A percentile compares a stretch with the other conserved stretches of the same genome.
Conservation (phyloP, 2,329 filamentous ascomycete genomes). For the Ophiostoma piceae region DNA sequence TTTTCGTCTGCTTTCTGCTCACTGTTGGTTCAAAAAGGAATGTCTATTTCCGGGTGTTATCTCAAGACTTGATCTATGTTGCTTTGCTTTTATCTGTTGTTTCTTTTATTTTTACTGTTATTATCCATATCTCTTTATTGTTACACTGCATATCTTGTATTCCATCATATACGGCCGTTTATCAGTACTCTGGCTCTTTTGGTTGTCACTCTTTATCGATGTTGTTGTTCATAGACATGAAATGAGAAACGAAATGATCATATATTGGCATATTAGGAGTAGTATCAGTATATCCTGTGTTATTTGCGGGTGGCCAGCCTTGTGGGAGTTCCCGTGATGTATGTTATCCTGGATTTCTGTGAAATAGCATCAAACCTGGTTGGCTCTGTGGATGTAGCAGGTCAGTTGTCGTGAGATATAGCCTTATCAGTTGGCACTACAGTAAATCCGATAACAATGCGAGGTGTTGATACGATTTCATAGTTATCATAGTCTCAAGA, state of each 20-base stretch:
- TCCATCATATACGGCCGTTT: background rate
- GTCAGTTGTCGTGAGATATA: too few relatives aligned
- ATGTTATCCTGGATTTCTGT: too few relatives aligned
- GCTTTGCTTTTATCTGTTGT: background rate
- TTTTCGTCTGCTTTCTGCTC: background rate
- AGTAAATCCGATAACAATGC: too few relatives aligned
- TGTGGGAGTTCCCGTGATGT: background rate
- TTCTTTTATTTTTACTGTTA: background rate
- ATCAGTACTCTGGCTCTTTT: background rate
- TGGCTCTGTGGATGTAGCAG: too few relatives aligned
- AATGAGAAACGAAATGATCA: background rate
- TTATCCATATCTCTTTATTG: background rate
- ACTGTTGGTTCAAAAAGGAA: conserved; percentile 12
- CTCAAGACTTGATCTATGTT: conserved; percentile 4
- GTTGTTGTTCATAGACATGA: background rate
- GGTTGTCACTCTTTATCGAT: conserved; percentile 4
- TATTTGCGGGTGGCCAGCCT: background rate
- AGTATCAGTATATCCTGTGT: background rate
- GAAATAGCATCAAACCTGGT: too few relatives aligned
- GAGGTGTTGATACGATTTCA: too few relatives aligned
- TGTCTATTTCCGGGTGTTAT: conserved; percentile 10
- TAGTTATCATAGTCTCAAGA: too few relatives aligned
- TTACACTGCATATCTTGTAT: background rate
- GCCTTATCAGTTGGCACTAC: too few relatives aligned
- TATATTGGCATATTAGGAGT: background rate